Percentiles rank a stretch among this genome's conserved stretches.
Conservation (phyloP, 148 eudicot genomes). For the Rhododendron kiyosumense region DNA sequence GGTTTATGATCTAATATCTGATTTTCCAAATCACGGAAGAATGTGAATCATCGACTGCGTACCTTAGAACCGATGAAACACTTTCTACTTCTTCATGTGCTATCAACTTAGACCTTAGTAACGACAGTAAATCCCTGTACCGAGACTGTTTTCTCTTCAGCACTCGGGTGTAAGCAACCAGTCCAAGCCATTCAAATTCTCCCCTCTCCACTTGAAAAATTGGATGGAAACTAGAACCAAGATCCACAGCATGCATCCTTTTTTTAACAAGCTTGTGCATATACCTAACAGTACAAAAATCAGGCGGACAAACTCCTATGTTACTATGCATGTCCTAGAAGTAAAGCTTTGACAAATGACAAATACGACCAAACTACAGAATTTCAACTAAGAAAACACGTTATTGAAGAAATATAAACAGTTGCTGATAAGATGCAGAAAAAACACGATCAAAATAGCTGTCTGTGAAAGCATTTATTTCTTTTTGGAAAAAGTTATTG, state of each 20-base stretch:
- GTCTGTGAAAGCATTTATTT: background rate
- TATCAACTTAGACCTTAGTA: constrained; percentile 40
- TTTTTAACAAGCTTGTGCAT: constrained; percentile 57
- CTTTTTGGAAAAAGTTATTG: background rate
- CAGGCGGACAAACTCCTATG: background rate
- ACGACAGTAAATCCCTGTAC: constrained; percentile 35
- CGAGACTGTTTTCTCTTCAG: constrained; percentile 60
- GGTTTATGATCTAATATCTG: constrained; percentile 35
- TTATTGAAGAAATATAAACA: background rate
- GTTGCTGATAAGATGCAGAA: background rate
- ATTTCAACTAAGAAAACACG: background rate
- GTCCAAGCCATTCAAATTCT: constrained; percentile 78
- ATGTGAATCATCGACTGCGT: constrained; percentile 69
- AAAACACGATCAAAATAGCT: too few relatives aligned
- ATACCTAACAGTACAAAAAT: constrained; percentile 39
- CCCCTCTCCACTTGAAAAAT: constrained; percentile 34
- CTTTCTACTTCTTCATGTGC: constrained; percentile 13
- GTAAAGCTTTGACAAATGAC: background rate
- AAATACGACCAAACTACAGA: background rate
- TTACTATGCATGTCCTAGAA: background rate
- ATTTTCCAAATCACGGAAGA: constrained; percentile 73
- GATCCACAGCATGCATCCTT: constrained; percentile 37
- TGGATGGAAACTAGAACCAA: constrained; percentile 23
- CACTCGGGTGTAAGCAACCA: constrained; percentile 54
- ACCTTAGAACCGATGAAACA: constrained; percentile 32